Evolutionary conservation across 139 green algal genomes (phyloP), one percentile per base, ranked within the genome.

Genomic region (Chlamydomonas sphaeroides): DNA sequence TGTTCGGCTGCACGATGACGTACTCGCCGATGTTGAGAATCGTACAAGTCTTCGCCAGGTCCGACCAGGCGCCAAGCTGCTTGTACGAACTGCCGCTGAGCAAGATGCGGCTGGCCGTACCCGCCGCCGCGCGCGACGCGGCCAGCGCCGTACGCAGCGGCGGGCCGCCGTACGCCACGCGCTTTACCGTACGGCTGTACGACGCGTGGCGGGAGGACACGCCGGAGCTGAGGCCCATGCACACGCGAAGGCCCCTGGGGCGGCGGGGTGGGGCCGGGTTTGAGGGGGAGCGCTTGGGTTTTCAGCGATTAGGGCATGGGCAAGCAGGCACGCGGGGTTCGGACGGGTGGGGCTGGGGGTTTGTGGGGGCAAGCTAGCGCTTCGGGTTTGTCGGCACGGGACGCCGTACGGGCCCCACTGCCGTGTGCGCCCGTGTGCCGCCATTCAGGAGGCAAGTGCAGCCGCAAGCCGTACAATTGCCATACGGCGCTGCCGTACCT

Each of bases 1-100:
- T 17, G 56, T 63, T 30, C 56, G 56, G 56, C 45, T 53, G 45
- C 14, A 63, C 21, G 25, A 32, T 63, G 21, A 21, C 18, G 61
- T 62, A 80, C 74, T 80, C 74, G 28, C 72, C 74, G 18, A 80
- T 61, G 39, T 80, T 80, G 20, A 80, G 74, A 5, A 80, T 15
- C 39, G 74, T 80, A 25, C 35, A 66, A 26, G 33, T 53, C 1
- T 21, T 33, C 1, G 10, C 57, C 25, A n/a, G 28, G 38, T 68
- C 72, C 17, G 72, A n/a, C 26, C 56, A 41, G 11, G 36, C 56
- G 6, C 57, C 72, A 5, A 79, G 18, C 59, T 80, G 74, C 59
- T 80, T 80, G 74, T 63, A 80, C 59, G 39, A 57, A 3, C 10
- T 10, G 38, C 74, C 74, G 74, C 74, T 80, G 28, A 80, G 39